These are phyloP conservation scores for Boletus calvinii DNA, from an alignment of 1,284 basidiomycete genomes.

Conservation along the genomic window DNA sequence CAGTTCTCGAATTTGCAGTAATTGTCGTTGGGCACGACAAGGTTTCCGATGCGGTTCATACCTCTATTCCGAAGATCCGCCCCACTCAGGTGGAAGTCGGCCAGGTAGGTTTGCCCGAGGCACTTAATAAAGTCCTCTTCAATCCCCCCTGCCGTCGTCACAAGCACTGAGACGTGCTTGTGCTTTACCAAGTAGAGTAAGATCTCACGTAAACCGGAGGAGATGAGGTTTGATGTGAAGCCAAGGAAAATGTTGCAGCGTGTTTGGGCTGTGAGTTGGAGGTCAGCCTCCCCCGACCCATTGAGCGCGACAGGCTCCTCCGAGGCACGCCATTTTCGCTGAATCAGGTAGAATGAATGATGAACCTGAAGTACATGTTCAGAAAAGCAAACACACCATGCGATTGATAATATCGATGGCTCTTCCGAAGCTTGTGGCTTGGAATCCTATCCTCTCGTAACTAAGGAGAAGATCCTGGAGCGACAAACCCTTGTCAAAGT, in stretches of 20 bases:
- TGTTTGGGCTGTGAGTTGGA: neutral
- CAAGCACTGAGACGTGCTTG: conserved; percentile 85
- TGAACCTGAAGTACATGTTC: neutral
- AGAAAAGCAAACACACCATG: neutral
- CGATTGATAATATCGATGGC: conserved; percentile 1
- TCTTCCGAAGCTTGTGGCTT: conserved; percentile 6
- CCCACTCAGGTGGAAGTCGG: conserved; percentile 90
- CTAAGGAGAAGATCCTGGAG: conserved; percentile 3
- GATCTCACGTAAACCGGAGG: conserved; percentile 92
- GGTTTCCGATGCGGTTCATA: conserved; percentile 95
- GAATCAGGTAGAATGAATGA: neutral
- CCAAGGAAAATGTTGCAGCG: conserved; percentile 38
- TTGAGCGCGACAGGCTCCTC: neutral
- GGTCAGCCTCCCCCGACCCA: neutral
- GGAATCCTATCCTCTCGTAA: conserved; percentile 4
- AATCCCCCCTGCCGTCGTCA: conserved; percentile 97
- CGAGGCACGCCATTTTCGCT: conserved; percentile 1
- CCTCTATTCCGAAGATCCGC: conserved; percentile 83
- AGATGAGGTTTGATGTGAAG: conserved; percentile 51
- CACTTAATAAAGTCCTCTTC: conserved; percentile 99
- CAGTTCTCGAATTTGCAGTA: conserved; percentile 99
- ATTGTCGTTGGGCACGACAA: conserved; percentile 96
- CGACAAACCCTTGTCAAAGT: neutral
- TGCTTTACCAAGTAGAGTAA: conserved; percentile 93
- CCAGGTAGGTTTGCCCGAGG: conserved; percentile 91